Conservation (phyloP, 2,329 filamentous ascomycete species). For the Westerdykella aurantiaca region DNA sequence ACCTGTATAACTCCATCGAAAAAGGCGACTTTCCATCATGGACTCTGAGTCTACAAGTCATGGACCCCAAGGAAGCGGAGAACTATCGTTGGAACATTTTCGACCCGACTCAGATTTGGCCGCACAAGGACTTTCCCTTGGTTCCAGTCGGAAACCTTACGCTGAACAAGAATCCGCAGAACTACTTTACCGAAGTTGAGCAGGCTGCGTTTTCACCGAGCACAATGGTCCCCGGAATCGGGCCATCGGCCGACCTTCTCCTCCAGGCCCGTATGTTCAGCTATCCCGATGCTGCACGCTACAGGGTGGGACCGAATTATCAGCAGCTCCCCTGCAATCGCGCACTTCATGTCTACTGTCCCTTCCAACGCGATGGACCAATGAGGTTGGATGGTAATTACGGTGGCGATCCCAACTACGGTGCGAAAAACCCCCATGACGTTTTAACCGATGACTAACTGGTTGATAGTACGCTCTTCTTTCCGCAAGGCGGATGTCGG, state of each 20-base stretch:
- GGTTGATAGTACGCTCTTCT: conserved; percentile 23
- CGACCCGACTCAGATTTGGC: conserved; percentile 54
- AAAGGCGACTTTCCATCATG: conserved; percentile 45
- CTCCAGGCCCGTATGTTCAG: conserved; percentile 59
- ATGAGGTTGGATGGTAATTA: conserved; percentile 41
- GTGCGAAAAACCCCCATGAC: not conserved
- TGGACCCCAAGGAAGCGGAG: conserved; percentile 49
- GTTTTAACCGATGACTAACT: not conserved
- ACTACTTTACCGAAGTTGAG: conserved; percentile 66
- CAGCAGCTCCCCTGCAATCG: conserved; percentile 42
- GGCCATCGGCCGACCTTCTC: conserved; percentile 56
- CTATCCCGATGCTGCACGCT: conserved; percentile 53
- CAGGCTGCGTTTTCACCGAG: conserved; percentile 62
- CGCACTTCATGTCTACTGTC: conserved; percentile 23
- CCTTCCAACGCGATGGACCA: conserved; percentile 28
- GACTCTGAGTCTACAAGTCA: conserved; percentile 51
- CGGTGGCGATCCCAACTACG: conserved; percentile 43
- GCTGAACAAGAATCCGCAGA: conserved; percentile 51
- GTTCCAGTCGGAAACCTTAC: conserved; percentile 47
- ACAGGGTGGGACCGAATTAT: conserved; percentile 46
- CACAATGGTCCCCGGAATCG: conserved; percentile 59
- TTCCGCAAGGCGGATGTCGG: conserved; percentile 10
- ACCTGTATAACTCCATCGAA: conserved; percentile 44
- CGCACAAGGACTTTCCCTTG: conserved; percentile 47
- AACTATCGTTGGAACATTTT: conserved; percentile 48